A percentile compares a stretch with the other conserved stretches of the same genome.
phyloP scores from a whole-genome alignment of 805 yeast species.

The Ogataea kodamae region DNA sequence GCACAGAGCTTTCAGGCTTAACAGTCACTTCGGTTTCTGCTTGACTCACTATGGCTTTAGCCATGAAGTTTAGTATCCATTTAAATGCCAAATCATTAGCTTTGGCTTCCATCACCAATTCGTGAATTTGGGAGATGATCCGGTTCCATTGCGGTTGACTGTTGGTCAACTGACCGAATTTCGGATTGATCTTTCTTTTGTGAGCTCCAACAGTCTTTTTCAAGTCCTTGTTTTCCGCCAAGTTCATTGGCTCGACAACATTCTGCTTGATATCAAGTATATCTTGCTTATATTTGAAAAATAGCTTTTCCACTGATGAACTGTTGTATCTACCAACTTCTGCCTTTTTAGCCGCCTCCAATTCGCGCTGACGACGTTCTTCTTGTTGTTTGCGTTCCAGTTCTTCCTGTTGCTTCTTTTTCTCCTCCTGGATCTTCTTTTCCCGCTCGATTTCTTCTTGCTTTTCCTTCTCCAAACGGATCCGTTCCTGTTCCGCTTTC shows the following conservation, averaged over 20 bases:
- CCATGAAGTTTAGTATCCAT: conserved; percentile 78
- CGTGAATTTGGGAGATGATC: conserved; percentile 49
- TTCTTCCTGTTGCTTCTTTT: conserved; percentile 4
- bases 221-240: conserved; percentile 35
- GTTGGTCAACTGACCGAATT: conserved; percentile 87
- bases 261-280: conserved; percentile 57
- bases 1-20: conserved; percentile 70
- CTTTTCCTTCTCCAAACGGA: conserved; percentile 4
- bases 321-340: conserved; percentile 34
- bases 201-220: conserved; percentile 54
- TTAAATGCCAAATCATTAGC: conserved; percentile 49
- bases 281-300: conserved; percentile 45
- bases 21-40: conserved; percentile 91
- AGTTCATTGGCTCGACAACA: conserved; percentile 52
- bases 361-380: conserved; percentile 23
- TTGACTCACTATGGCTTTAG: conserved; percentile 84
- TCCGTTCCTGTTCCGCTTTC: conserved; percentile 6
- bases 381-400: conserved; percentile 18
- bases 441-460: conserved; percentile 5
- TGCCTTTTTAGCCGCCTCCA: conserved; percentile 13
- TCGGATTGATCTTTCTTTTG: conserved; percentile 78
- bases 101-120: conserved; percentile 47
- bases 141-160: conserved; percentile 55
- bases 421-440: conserved; percentile 2
- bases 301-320: conserved; percentile 39